Evolutionary conservation across 2,329 filamentous ascomycete genomes (phyloP).

Genomic region (Pezicula carpinea): DNA sequence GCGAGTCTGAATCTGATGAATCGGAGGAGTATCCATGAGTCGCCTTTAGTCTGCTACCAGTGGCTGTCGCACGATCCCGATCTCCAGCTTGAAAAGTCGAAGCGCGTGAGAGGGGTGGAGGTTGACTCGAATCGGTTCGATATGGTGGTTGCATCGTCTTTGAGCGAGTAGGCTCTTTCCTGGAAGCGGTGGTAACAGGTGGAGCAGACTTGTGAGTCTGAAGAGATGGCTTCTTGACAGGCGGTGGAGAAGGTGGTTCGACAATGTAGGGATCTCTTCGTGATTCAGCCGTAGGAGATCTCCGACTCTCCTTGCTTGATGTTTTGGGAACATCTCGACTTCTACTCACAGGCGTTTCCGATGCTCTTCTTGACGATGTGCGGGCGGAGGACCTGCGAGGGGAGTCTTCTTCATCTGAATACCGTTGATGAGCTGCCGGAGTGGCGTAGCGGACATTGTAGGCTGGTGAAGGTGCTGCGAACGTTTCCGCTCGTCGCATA

Average conservation of each 20-base stretch:
- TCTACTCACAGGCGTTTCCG: slow-evolving; percentile 19
- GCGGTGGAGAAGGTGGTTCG: slow-evolving; percentile 23
- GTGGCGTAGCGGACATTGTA: slow-evolving; percentile 21
- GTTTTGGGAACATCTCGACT: slow-evolving; percentile 6
- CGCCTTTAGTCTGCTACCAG: slow-evolving; percentile 19
- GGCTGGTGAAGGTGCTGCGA: slow-evolving; percentile 11
- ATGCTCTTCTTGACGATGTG: slow-evolving; percentile 20
- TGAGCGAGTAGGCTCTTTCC: slow-evolving; percentile 24
- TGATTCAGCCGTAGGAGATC: slow-evolving; percentile 11
- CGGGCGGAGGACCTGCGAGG: slow-evolving; percentile 25
- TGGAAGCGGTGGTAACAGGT: slow-evolving; percentile 2
- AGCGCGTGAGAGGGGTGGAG: slow-evolving; percentile 24
- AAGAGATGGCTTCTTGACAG: slow-evolving; percentile 22
- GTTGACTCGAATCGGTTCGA: slow-evolving; percentile 11
- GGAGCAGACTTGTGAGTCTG: slow-evolving; percentile 25
- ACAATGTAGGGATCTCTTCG: slow-evolving; percentile 19
- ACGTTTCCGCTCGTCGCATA: slow-evolving; percentile 26
- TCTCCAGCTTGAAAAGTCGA: slow-evolving; percentile 20
- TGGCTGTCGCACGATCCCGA: slow-evolving; percentile 14
- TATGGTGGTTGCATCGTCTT: slow-evolving; percentile 23
- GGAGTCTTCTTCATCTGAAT: slow-evolving; percentile 24
- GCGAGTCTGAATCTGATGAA: slow-evolving; percentile 16
- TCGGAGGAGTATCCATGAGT: slow-evolving; percentile 11
- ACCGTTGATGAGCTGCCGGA: slow-evolving; percentile 9
- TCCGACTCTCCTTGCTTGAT: slow-evolving; percentile 7